Base-by-base conservation (phyloP, 805 yeast genomes). In the Ogataea pini region DNA sequence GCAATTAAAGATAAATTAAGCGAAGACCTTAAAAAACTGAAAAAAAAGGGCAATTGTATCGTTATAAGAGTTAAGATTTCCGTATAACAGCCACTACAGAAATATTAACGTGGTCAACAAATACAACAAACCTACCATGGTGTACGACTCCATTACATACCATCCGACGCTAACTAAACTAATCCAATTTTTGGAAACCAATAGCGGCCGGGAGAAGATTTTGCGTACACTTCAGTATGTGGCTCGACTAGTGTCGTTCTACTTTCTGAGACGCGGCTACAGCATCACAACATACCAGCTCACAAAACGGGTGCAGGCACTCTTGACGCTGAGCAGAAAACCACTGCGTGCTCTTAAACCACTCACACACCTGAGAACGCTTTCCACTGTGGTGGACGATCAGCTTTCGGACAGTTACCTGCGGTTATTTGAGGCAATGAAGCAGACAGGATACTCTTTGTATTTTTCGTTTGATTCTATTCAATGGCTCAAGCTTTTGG, bases 341-440 rank as follows among this genome's bases (percentile, higher is more conserved):
- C 83, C 90, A 18, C 70, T 91, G 73, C 80, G 97, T 61, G 82
- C 85, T 61, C 79, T 89, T 54, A 91, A 90, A 69, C 96, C 96
- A 1, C 70, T 91, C 60, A 76, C 75, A 59, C 89, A 85, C 63
- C 62, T 87, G 46, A 82, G 82, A 58, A 77, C 80, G n/a, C 87
- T 91, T 4, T 74, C 86, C 2, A 75, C 77, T 53, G 78, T 87
- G 12, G 78, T 73, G 58, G 87, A 82, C 62, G 83, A 88, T 68
- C 85, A 86, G 72, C 76, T 89, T 38, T 64, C 77, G 44, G 92
- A 86, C 64, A 77, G 78, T 9, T 55, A 72, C 20, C 67, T 77
- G 57, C 80, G 83, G 63, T 62, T 71, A 51, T 72, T 81, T 13
- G 73, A 80, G 17, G 73, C 81, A 27, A 48, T 78, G 47, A 80